These are phyloP conservation scores for Pseudozyma hubeiensis DNA, from an alignment of 1,284 basidiomycete species.

Conservation along the genomic window DNA sequence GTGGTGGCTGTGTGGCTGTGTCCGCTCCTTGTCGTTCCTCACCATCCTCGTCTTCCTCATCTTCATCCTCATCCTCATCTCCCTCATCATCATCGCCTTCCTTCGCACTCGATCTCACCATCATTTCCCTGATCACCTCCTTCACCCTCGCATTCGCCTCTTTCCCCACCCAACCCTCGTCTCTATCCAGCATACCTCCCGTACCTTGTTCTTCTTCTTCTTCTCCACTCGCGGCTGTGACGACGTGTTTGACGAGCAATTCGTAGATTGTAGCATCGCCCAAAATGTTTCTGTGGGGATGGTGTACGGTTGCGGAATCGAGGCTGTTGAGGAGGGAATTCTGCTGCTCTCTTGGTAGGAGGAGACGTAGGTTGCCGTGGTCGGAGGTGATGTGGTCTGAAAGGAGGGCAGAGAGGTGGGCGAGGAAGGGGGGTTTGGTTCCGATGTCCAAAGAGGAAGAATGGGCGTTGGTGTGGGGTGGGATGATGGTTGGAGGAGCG, in stretches of 20 bases:
- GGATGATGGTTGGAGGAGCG: neutral
- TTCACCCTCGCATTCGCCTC: conserved; percentile 3
- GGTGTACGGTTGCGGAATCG: conserved; percentile 15
- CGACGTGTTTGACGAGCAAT: conserved; percentile 18
- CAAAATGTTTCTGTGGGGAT: neutral
- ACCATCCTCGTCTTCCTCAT: neutral
- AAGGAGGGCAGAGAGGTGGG: conserved; percentile 13
- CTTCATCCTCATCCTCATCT: conserved; percentile 8
- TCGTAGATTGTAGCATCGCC: conserved; percentile 36
- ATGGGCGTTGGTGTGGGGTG: neutral
- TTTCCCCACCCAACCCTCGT: conserved; percentile 17
- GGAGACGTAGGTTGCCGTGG: conserved; percentile 22
- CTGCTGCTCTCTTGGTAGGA: conserved; percentile 21
- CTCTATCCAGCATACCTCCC: conserved; percentile 8
- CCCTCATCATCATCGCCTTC: conserved; percentile 25
- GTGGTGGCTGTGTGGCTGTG: neutral
- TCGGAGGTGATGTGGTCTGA: conserved; percentile 18
- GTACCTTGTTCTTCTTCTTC: neutral
- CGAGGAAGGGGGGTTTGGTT: conserved; percentile 13
- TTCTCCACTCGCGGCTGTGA: neutral
- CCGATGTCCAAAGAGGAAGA: conserved; percentile 4
- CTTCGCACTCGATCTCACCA: conserved; percentile 12
- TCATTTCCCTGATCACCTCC: conserved; percentile 6
- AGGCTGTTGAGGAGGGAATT: conserved; percentile 24
- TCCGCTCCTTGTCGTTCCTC: neutral